Conservation (phyloP, 495 filamentous ascomycete species). For the Elasticomyces elasticus region DNA sequence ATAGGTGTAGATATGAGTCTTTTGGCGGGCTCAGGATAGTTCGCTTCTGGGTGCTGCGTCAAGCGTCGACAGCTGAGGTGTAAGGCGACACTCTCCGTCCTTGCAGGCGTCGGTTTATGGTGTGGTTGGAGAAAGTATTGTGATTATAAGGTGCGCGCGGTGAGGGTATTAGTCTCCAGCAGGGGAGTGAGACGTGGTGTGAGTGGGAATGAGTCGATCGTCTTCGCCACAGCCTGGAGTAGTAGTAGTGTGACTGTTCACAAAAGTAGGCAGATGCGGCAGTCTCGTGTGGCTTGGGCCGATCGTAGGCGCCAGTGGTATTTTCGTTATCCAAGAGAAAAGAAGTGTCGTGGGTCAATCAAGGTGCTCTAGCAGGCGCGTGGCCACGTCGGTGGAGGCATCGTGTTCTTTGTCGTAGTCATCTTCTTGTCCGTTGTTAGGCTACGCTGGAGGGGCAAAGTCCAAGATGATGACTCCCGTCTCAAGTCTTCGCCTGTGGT, state of each 20-base stretch:
- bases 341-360: not conserved
- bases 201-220: constrained; percentile 5
- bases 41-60: not conserved
- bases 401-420: not conserved
- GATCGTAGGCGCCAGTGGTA: not conserved
- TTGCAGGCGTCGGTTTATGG: constrained; percentile 11
- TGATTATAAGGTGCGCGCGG: constrained; percentile 3
- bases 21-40: constrained; percentile 10
- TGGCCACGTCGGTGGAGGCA: not conserved
- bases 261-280: constrained; percentile 1
- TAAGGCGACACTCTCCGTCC: constrained; percentile 14
- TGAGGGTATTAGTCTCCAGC: not conserved
- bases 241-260: not conserved
- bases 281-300: too few species aligned
- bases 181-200: not conserved
- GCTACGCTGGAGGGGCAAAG: not conserved
- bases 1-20: not conserved
- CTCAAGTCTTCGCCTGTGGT: too few species aligned
- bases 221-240: not conserved
- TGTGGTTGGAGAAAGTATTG: not conserved
- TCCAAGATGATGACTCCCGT: too few species aligned
- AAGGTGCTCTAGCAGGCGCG: not conserved
- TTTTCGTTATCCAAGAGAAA: not conserved
- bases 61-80: not conserved
- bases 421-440: not conserved